Evolutionary conservation across 352 stramenopile species (phyloP).

Genomic region (Globisporangium iwayamae): DNA sequence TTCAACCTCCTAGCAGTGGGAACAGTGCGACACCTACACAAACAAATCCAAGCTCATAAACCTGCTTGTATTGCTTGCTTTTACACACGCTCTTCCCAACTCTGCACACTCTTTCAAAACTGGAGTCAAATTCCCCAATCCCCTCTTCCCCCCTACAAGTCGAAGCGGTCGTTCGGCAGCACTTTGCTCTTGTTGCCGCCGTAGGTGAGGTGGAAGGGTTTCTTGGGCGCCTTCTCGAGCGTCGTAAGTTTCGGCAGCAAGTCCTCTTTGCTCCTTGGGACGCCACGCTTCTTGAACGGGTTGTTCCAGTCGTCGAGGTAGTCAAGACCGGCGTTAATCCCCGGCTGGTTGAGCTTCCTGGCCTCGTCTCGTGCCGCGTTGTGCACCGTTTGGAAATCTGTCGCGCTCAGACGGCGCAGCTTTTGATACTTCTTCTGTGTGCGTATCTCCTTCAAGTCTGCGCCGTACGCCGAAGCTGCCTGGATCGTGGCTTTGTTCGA

Average conservation of each 20-base stretch:
- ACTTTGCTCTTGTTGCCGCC: conserved; percentile 69
- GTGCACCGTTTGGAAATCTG: conserved; percentile 47
- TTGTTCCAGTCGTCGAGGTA: conserved; percentile 67
- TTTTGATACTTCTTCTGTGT: conserved; percentile 71
- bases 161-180: conserved; percentile 60
- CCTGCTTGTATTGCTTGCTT: background rate
- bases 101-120: background rate
- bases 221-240: conserved; percentile 35
- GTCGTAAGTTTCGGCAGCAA: conserved; percentile 45
- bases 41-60: background rate
- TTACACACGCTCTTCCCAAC: background rate
- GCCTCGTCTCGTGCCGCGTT: conserved; percentile 41
- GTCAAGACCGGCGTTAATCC: conserved; percentile 50
- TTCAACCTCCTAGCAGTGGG: background rate
- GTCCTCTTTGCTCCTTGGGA: conserved; percentile 45
- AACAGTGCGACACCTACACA: background rate
- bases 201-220: conserved; percentile 55
- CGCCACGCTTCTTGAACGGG: conserved; percentile 62
- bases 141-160: conserved; percentile 28
- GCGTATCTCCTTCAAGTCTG: conserved; percentile 33
- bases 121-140: background rate
- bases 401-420: conserved; percentile 32
- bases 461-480: conserved; percentile 36
- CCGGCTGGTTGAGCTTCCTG: conserved; percentile 35
- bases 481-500: conserved; percentile 53